Percentiles rank a stretch among this genome's conserved stretches.
Conservation (phyloP, 1,139 yeast genomes). For the Zygoascus sp. region DNA sequence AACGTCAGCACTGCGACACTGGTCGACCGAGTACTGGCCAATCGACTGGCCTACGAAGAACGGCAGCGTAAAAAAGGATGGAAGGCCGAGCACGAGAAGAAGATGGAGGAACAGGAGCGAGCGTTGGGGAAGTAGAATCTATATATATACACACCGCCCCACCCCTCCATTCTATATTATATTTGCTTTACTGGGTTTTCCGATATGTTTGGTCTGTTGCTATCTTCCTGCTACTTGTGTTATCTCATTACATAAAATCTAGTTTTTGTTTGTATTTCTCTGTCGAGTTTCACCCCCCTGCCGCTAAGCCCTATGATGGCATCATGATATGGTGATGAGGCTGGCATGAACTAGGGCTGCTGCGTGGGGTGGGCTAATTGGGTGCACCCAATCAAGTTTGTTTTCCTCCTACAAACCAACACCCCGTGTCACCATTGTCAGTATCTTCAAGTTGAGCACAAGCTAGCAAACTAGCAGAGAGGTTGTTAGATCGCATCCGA, state of each 20-base stretch:
- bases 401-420: not conserved
- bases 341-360: not conserved
- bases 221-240: too few relatives aligned
- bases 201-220: too few relatives aligned
- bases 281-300: not conserved
- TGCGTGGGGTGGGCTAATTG: not conserved
- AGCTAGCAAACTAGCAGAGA: not conserved
- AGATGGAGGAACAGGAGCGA: constrained; percentile 23
- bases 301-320: not conserved
- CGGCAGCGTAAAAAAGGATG: constrained; percentile 76
- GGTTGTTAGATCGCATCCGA: not conserved
- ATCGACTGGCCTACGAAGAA: constrained; percentile 67
- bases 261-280: not conserved
- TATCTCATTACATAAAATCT: too few relatives aligned
- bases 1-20: constrained; percentile 60
- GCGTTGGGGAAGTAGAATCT: not conserved
- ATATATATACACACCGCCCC: not conserved
- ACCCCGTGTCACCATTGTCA: not conserved
- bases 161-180: too few relatives aligned
- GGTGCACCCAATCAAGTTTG: not conserved
- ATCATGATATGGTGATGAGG: not conserved
- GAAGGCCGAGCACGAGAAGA: constrained; percentile 48
- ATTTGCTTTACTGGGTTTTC: too few relatives aligned
- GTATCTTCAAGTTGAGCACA: not conserved
- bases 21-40: constrained; percentile 61